Evolutionary conservation across 139 green algal genomes (phyloP), one percentile per base, ranked within the genome.

Genomic region (Mesostigma viride): DNA sequence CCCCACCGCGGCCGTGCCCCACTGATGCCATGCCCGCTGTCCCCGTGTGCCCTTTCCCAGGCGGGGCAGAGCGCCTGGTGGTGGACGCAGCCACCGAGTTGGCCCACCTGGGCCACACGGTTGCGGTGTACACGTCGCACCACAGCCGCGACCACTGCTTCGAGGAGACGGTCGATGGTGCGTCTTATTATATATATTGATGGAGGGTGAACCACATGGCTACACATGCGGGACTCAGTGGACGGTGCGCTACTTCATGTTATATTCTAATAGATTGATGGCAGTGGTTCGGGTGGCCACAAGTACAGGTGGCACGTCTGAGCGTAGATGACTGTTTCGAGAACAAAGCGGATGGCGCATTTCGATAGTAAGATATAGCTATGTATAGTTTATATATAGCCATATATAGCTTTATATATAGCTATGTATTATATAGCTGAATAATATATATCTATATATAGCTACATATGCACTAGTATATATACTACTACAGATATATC

Each of bases 11-110:
- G n/a, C n/a, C n/a, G n/a, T n/a, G n/a, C n/a, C n/a, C n/a, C n/a
- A n/a, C n/a, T n/a, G n/a, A n/a, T n/a, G n/a, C n/a, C n/a, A n/a
- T n/a, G n/a, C n/a, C n/a, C n/a, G n/a, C n/a, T n/a, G n/a, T n/a
- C n/a, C n/a, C n/a, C n/a, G n/a, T n/a, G n/a, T n/a, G n/a, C n/a
- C 40, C 40, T 53, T 17, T 53, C 14, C 17, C 67, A 74, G 76
- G 75, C 81, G 85, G 92, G 6, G 92, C 92, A n/a, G 92, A 98
- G 77, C 72, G 92, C 5, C 81, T 98, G 3, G 82, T 98, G 4
- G 87, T 98, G 1, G 91, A 98, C 77, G 90, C 90, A 14, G 92
- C 92, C 3, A 67, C 77, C 0, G 93, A 97, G 76, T 80, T 98
- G 2, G 70, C 78, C 4, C 46, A 35, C 0, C 46, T 30, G 5